Base-by-base conservation (phyloP, 2,329 filamentous ascomycete genomes). In the Penicillium sp. region DNA sequence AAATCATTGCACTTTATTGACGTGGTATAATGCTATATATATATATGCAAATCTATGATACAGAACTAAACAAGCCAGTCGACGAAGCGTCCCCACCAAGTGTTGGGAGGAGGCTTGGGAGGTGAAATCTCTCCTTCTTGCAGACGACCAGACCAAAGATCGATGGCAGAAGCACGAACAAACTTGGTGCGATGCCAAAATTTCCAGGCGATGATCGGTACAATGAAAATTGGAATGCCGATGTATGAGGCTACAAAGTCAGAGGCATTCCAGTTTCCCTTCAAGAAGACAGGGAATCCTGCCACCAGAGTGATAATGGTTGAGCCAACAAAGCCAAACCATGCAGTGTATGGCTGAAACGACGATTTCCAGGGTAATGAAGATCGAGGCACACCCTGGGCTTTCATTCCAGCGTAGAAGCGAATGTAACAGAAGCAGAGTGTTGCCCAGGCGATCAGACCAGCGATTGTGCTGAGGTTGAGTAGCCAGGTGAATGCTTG, bases 291-390 rank as follows among this genome's bases (percentile, higher is more conserved):
- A 5, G 86, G 80, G 71, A 90, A 91, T 1, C 87, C 88, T 55
- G 88, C 88, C 55, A 88, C 84, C 3, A 91, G 69, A 2, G 82
- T 85, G 13, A 91, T 77, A 23, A 90, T 73, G 3, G 71, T 68
- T 36, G 89, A 81, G 26, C 86, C 68, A 33, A 82, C 67, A 1
- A 90, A 81, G 13, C 81, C 78, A 28, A 81, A 71, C 71, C 81
- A 91, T 0, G 86, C 81, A 1, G 83, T 82, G 67, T 87, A 90
- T 1, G 88, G 82, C 61, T 84, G 82, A 5, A 84, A 63, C 3
- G 70, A 69, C 13, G 76, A 79, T 23, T 74, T 58, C 65, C 81
- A 84, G 0, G 82, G 80, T 3, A 84, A 68, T 7, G 75, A 53
- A 33, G 64, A 60, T 2, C 67, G 66, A 24, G 55, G 57, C 16